phyloP scores from a whole-genome alignment of 371 early-diverging fungal genomes.

The Rhizopus microsporus region DNA sequence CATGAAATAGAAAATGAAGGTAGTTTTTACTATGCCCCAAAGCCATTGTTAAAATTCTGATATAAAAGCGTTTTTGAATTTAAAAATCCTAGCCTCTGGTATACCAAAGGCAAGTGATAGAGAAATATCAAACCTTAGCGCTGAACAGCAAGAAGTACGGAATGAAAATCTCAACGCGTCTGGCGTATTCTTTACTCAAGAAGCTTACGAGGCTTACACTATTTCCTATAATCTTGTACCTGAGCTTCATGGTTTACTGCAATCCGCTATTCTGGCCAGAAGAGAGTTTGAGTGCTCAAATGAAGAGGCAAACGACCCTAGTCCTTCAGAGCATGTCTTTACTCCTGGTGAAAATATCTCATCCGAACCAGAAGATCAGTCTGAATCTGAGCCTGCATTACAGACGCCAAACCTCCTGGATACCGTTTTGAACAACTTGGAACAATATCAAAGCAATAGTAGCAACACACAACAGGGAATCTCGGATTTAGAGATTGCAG shows the following conservation, averaged over 20 bases:
- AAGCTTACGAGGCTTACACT: slow-evolving; percentile 4
- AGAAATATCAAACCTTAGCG: neutral
- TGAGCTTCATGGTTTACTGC: neutral
- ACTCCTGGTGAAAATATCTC: no score
- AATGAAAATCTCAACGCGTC: neutral
- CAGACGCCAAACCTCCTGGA: no score
- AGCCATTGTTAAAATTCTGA: no score
- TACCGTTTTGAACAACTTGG: no score
- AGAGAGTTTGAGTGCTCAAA: neutral
- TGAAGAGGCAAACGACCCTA: neutral
- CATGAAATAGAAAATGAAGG: no score
- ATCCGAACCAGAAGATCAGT: no score
- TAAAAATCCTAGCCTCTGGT: no score
- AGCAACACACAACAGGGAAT: neutral
- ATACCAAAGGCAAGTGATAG: neutral
- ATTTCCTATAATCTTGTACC: neutral
- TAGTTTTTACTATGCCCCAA: no score
- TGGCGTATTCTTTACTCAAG: neutral
- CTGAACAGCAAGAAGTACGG: neutral
- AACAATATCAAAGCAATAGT: neutral
- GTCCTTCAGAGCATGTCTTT: neutral
- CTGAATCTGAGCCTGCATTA: no score
- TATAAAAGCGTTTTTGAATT: no score
- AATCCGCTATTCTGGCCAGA: neutral
- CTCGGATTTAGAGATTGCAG: slow-evolving; percentile 17